These are phyloP conservation scores for Pontederia paniculata DNA, from an alignment of 176 grass and related monocot genomes.

Conservation along the genomic window DNA sequence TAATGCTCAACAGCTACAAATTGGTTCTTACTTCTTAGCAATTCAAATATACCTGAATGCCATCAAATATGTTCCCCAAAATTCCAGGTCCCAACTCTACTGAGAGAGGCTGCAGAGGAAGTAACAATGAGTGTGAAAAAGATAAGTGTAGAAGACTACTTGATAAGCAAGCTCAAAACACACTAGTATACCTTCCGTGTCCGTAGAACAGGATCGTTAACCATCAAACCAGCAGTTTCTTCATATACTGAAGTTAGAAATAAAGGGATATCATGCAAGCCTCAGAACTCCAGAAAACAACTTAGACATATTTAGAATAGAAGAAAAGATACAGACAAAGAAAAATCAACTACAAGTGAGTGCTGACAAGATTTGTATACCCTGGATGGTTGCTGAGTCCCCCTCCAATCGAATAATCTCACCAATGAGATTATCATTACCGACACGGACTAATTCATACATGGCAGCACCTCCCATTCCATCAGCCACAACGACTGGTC, in stretches of 20 bases:
- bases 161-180: not conserved
- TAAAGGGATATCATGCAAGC: not conserved
- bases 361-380: constrained; percentile 5
- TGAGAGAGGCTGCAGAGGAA: constrained; percentile 53
- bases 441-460: constrained; percentile 80
- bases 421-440: constrained; percentile 71
- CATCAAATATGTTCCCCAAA: constrained; percentile 94
- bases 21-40: not conserved
- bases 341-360: not conserved
- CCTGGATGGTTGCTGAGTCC: constrained; percentile 78
- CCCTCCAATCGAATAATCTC: constrained; percentile 93
- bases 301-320: not conserved
- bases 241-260: constrained; percentile 53
- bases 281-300: not conserved
- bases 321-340: not conserved
- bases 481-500: constrained; percentile 77
- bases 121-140: constrained; percentile 4
- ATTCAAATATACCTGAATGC: constrained; percentile 54
- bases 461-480: constrained; percentile 85
- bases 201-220: constrained; percentile 73
- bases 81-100: constrained; percentile 74
- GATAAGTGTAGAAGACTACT: not conserved
- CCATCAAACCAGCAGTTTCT: constrained; percentile 79
- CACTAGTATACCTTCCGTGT: constrained; percentile 35
- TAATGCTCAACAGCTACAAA: not conserved